Base-by-base conservation (phyloP, 1,284 basidiomycete genomes). In the Moesziomyces globuligerus region DNA sequence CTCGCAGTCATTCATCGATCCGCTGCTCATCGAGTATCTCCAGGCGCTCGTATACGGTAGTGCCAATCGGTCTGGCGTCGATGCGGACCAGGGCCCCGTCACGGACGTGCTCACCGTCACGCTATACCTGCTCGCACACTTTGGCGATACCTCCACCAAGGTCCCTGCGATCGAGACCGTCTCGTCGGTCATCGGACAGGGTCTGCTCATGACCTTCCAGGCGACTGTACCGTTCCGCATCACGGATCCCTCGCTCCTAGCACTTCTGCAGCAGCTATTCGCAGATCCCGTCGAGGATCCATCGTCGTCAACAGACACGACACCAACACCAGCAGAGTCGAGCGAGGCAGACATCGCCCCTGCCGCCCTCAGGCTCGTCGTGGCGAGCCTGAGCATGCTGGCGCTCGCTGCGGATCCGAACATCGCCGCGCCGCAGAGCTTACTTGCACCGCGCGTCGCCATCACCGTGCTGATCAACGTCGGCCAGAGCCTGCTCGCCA, bases 391-490 rank as follows among this genome's bases (percentile, higher is more conserved):
- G 2, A 61, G 61, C 2, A 53, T 71, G 8, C 44, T 71, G 2
- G 39, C 57, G 7, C 58, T 71, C 6, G 68, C 68, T 6, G 55
- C 57, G 11, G 52, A 66, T 7, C 43, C 57, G 18, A 17, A 36
- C 46, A 54, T 66, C 10, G 15, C 61, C 1, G 37, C 52, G 15
- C 61, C 68, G 15, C 52, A 60, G 28, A 71, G 58, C 23, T n/a
- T 71, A 28, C 68, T 71, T 23, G 62, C 61, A 7, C 68, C 68
- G 10, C 68, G 68, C 20, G 62, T 66, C 18, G 57, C 55, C 10
- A 58, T 71, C 47, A 71, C 68, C 4, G 61, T 71, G 11, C 62
- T 71, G 36, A 55, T 65, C 38, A 71, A 71, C 25, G 37, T 66
- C 36, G 68, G 46, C 11, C 61, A 57, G 34, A 38, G 25, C 17